Percentiles rank a stretch among this genome's conserved stretches.
These are phyloP conservation scores for Salvia hispanica DNA, from an alignment of 257 asterid genomes.

Conservation along the genomic window DNA sequence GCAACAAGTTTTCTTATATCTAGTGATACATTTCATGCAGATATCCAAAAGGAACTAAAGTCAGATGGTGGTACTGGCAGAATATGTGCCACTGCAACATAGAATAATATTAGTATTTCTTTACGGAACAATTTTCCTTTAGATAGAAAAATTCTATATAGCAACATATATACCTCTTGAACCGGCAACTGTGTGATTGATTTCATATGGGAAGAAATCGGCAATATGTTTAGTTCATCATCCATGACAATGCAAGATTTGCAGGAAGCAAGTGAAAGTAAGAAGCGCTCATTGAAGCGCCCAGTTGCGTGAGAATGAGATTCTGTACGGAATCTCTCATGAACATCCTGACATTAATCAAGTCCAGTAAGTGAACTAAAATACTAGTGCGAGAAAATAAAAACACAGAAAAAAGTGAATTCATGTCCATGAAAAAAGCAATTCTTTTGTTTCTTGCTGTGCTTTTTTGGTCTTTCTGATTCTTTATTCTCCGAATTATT, in stretches of 20 bases:
- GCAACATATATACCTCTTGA: constrained; percentile 57
- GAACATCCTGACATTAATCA: constrained; percentile 82
- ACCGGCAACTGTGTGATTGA: constrained; percentile 55
- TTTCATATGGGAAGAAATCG: constrained; percentile 94
- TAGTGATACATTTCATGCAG: background rate
- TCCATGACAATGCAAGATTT: constrained; percentile 94
- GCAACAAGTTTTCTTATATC: constrained; percentile 2
- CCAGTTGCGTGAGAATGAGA: constrained; percentile 80
- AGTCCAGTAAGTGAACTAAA: constrained; percentile 22
- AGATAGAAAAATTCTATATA: constrained; percentile 20
- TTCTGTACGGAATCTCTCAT: constrained; percentile 90
- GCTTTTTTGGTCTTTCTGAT: background rate
- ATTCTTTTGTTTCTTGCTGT: background rate
- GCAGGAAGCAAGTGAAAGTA: constrained; percentile 91
- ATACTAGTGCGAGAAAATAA: background rate
- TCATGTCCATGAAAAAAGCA: constrained; percentile 1
- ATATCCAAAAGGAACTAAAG: background rate
- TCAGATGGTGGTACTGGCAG: background rate
- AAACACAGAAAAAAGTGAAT: background rate
- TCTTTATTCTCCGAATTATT: constrained; percentile 23
- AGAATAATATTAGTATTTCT: background rate
- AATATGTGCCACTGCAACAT: constrained; percentile 4
- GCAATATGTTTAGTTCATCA: constrained; percentile 87
- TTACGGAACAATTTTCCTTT: background rate
- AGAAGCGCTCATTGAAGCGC: constrained; percentile 94